phyloP scores from a whole-genome alignment of 2,329 filamentous ascomycete species.

The Coniochaeta hoffmannii region DNA sequence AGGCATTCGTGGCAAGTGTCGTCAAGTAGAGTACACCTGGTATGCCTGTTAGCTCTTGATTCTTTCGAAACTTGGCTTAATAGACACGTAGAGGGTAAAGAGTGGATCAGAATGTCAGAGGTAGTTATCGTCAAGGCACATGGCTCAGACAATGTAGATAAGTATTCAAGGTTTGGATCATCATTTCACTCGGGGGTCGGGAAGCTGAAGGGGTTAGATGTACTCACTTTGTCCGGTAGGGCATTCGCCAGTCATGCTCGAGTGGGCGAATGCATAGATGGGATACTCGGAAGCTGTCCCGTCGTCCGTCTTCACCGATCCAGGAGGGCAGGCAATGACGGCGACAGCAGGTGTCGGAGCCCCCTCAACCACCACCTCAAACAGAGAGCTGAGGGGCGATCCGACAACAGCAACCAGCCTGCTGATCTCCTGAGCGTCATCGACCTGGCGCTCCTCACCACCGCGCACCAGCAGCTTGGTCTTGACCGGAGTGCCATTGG shows the following conservation, averaged over 20 bases:
- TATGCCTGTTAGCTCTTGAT: constrained; percentile 10
- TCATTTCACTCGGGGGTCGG: constrained; percentile 54
- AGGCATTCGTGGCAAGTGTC: constrained; percentile 24
- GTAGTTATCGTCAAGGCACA: constrained; percentile 73
- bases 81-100: constrained; percentile 9
- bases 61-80: neutral
- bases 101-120: constrained; percentile 82
- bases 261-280: constrained; percentile 64
- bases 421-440: constrained; percentile 31
- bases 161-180: constrained; percentile 84
- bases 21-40: constrained; percentile 32
- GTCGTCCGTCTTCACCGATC: constrained; percentile 29
- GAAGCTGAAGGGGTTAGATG: constrained; percentile 10
- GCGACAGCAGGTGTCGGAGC: constrained; percentile 68
- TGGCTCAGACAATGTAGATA: constrained; percentile 99
- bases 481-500: constrained; percentile 49
- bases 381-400: constrained; percentile 57
- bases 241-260: constrained; percentile 88
- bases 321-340: constrained; percentile 58
- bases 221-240: constrained; percentile 83
- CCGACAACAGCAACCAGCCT: constrained; percentile 63
- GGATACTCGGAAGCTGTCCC: constrained; percentile 33
- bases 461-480: constrained; percentile 45
- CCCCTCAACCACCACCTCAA: constrained; percentile 65
- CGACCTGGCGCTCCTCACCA: constrained; percentile 19